Base-by-base conservation (phyloP, 306 rosid genomes). In the Purshia tridentata region DNA sequence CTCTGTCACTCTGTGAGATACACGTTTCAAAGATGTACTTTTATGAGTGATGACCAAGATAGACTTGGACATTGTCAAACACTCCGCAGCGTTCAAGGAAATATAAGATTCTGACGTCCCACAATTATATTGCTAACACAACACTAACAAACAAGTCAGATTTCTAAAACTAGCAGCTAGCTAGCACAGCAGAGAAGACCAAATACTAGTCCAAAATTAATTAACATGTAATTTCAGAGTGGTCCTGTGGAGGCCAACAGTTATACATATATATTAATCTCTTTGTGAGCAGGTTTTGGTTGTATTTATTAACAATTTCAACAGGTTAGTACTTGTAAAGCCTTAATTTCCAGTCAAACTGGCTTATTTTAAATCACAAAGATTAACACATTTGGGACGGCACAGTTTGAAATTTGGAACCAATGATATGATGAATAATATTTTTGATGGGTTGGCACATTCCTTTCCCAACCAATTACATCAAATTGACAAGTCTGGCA, bases 381-480 rank as follows among this genome's bases (percentile, higher is more conserved):
- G 15, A 29, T 56, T 8, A 53, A 44, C 4, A 44, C 4, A 44
- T 44, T 55, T 20, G 13, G 16, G 68, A 8, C 68, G 50, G 68
- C 68, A 63, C 68, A 63, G 12, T 63, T 9, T 41, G 48, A 50
- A 63, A 62, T 16, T 40, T 40, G 8, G 49, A 62, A 63, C 10
- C 1, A 6, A 63, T 61, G 22, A 55, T 58, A 12, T 57, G 62
- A 39, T 40, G 49, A 9, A 4, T 41, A 22, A 16, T 41, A 19
- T 12, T 41, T 63, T n/a, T 63, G 50, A 18, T 42, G 50, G 51
- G 15, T 15, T 62, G 8, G 47, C 2, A 29, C 35, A 29, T 1
- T 29, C 35, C 35, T 29, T 29, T 29, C 35, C 35, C 35, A 29
- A 29, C 35, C 35, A 29, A 29, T 29, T 29, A 29, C 35, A 44